phyloP scores from a whole-genome alignment of 179 eudicot species.

The Silene vulgaris region DNA sequence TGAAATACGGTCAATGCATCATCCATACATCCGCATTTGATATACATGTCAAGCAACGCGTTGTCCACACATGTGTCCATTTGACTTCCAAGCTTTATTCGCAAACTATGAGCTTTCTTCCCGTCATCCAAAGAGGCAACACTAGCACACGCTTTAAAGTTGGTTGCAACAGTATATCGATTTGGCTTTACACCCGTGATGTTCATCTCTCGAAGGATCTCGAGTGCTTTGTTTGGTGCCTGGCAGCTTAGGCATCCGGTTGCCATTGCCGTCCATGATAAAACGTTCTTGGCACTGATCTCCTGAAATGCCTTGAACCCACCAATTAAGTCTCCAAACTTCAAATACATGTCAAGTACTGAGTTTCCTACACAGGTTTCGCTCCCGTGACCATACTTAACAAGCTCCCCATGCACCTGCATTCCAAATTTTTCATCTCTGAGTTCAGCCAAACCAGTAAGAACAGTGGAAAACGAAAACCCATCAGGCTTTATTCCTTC shows the following conservation, averaged over 20 bases:
- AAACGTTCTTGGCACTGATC: constrained; percentile 36
- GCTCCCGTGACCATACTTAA: constrained; percentile 51
- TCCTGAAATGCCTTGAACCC: constrained; percentile 51
- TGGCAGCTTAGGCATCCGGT: constrained; percentile 51
- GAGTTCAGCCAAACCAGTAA: constrained; percentile 39
- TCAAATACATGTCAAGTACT: constrained; percentile 56
- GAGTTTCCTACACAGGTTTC: constrained; percentile 62
- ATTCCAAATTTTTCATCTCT: constrained; percentile 35
- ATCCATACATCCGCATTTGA: constrained; percentile 52
- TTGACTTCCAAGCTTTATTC: constrained; percentile 43
- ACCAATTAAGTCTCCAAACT: constrained; percentile 31
- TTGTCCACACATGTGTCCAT: constrained; percentile 53
- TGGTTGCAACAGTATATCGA: constrained; percentile 49
- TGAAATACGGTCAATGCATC: constrained; percentile 38
- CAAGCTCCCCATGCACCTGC: constrained; percentile 51
- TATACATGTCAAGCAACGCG: constrained; percentile 62
- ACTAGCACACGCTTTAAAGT: constrained; percentile 51
- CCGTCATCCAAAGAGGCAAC: constrained; percentile 50
- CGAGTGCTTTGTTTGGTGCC: constrained; percentile 46
- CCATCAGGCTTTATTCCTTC: constrained; percentile 53
- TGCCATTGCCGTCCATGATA: constrained; percentile 65
- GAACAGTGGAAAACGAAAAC: constrained; percentile 45
- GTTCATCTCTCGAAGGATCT: constrained; percentile 47
- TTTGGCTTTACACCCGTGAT: constrained; percentile 41
- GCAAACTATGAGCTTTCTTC: constrained; percentile 45